These are phyloP conservation scores for Adansonia gregorii DNA, from an alignment of 441 rosid genomes.

Conservation along the genomic window DNA sequence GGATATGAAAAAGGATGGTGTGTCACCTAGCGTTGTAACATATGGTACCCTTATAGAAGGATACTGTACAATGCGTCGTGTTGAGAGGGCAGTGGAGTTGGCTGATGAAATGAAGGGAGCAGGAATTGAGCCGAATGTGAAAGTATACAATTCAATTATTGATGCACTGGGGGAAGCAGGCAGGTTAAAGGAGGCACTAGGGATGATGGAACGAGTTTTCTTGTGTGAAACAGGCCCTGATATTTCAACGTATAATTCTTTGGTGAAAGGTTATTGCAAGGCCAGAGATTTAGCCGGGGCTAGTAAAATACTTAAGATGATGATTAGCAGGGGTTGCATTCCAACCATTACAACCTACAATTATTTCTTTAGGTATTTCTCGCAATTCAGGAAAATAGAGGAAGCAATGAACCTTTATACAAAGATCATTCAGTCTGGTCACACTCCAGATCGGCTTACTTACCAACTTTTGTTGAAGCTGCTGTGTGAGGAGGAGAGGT, in stretches of 20 bases:
- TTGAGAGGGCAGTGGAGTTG: constrained; percentile 67
- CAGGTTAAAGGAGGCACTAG: constrained; percentile 63
- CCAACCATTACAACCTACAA: constrained; percentile 79
- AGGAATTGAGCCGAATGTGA: constrained; percentile 60
- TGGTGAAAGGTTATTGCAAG: constrained; percentile 80
- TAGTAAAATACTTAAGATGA: constrained; percentile 72
- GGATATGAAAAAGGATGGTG: constrained; percentile 57
- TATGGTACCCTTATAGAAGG: constrained; percentile 88
- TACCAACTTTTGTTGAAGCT: constrained; percentile 80
- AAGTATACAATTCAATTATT: constrained; percentile 70
- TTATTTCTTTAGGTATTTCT: constrained; percentile 74
- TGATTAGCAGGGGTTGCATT: constrained; percentile 62
- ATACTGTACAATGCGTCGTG: constrained; percentile 65
- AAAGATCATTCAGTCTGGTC: constrained; percentile 81
- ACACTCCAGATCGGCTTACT: constrained; percentile 68
- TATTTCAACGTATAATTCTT: constrained; percentile 74
- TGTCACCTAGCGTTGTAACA: constrained; percentile 65
- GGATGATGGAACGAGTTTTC: constrained; percentile 69
- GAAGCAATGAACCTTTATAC: constrained; percentile 79
- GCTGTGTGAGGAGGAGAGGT: constrained; percentile 76
- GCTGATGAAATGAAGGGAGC: constrained; percentile 66
- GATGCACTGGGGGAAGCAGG: constrained; percentile 80
- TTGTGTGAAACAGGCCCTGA: constrained; percentile 69
- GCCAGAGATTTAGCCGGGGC: constrained; percentile 71
- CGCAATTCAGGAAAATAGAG: constrained; percentile 60